A percentile compares a stretch with the other conserved stretches of the same genome.
phyloP scores from a whole-genome alignment of 1,284 basidiomycete species.

The Sporisorium iseilematis-ciliati region DNA sequence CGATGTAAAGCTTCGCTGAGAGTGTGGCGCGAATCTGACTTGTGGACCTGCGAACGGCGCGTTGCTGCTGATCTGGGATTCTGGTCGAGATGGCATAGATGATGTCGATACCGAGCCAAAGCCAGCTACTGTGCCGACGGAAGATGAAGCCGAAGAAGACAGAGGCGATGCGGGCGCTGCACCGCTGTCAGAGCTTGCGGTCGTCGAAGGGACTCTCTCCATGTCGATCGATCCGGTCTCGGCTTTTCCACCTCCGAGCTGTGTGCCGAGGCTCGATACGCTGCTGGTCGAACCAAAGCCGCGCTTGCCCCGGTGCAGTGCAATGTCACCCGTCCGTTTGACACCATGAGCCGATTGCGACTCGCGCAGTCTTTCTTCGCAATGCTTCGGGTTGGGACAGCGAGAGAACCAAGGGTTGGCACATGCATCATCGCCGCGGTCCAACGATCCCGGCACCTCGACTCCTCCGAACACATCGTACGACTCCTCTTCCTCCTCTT shows the following conservation, averaged over 20 bases:
- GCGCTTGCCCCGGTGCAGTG: constrained; percentile 31
- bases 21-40: constrained; percentile 20
- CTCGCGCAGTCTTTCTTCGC: constrained; percentile 21
- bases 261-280: constrained; percentile 43
- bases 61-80: constrained; percentile 15
- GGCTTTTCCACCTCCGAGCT: constrained; percentile 30
- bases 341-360: constrained; percentile 15
- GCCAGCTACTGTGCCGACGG: constrained; percentile 25
- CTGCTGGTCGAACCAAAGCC: constrained; percentile 45
- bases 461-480: constrained; percentile 44
- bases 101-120: constrained; percentile 17
- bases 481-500: constrained; percentile 19
- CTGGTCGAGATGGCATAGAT: constrained; percentile 21
- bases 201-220: constrained; percentile 26
- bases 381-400: constrained; percentile 58
- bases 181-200: constrained; percentile 44
- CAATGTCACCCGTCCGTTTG: constrained; percentile 24
- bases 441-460: constrained; percentile 48
- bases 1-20: constrained; percentile 24
- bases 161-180: constrained; percentile 28
- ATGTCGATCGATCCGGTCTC: constrained; percentile 20
- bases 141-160: constrained; percentile 34
- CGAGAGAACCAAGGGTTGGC: constrained; percentile 60
- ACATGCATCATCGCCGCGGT: constrained; percentile 57
- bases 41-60: constrained; percentile 20